phyloP scores from a whole-genome alignment of 352 stramenopile species.

The Pythium phragmiticola region DNA sequence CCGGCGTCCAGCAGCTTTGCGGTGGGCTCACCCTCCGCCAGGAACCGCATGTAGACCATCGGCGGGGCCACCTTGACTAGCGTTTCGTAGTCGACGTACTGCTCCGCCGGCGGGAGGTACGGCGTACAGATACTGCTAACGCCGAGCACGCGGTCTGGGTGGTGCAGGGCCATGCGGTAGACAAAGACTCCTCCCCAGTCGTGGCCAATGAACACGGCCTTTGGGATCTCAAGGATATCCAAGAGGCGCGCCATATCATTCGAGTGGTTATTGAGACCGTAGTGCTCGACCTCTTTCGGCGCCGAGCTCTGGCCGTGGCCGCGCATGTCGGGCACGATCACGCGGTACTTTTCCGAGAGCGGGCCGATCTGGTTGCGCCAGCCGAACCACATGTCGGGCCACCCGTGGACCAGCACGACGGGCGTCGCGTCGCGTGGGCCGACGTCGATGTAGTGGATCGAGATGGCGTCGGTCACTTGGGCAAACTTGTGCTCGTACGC shows the following conservation, averaged over 20 bases:
- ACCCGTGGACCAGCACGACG: conserved; percentile 64
- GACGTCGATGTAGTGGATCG: conserved; percentile 18
- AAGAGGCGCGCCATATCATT: conserved; percentile 42
- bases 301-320: conserved; percentile 50
- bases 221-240: conserved; percentile 19
- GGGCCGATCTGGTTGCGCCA: conserved; percentile 59
- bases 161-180: conserved; percentile 71
- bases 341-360: conserved; percentile 46
- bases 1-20: conserved; percentile 30
- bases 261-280: conserved; percentile 51
- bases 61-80: conserved; percentile 33
- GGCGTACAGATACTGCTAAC: conserved; percentile 65
- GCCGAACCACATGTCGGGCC: conserved; percentile 58
- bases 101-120: conserved; percentile 42
- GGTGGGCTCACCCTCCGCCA: neutral
- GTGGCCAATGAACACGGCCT: conserved; percentile 51
- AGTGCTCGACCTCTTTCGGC: conserved; percentile 36
- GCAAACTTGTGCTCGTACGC: conserved; percentile 14
- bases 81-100: conserved; percentile 40
- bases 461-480: conserved; percentile 4
- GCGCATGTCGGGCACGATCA: conserved; percentile 57
- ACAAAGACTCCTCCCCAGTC: conserved; percentile 68
- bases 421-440: conserved; percentile 33
- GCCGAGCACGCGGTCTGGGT: conserved; percentile 51
- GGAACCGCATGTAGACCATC: conserved; percentile 12